Evolutionary conservation across 306 rosid species (phyloP).

Genomic region (Quillaja saponaria): DNA sequence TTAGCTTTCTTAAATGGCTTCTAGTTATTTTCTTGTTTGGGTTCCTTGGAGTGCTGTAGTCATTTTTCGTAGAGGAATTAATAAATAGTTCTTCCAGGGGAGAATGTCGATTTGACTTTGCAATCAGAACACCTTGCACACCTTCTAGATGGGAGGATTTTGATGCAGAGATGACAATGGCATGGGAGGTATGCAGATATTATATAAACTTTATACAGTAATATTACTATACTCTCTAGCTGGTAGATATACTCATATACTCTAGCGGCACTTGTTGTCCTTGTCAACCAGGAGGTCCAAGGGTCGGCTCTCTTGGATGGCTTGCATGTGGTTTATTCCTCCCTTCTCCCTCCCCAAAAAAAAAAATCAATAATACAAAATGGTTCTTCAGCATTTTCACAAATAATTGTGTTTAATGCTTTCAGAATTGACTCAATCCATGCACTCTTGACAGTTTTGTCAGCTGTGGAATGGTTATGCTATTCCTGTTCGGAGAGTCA

Average conservation of each 20-base stretch:
- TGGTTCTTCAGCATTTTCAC: conserved; percentile 15
- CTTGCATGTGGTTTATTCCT: conserved; percentile 16
- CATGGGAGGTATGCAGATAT: conserved; percentile 99
- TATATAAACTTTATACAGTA: too few relatives aligned
- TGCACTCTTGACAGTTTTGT: conserved; percentile 19
- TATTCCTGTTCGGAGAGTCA: conserved; percentile 17
- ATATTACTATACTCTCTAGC: conserved; percentile 15
- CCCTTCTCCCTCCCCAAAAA: too few relatives aligned
- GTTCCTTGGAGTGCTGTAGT: conserved; percentile 2
- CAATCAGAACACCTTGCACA: conserved; percentile 85
- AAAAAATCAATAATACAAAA: too few relatives aligned
- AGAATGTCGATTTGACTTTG: conserved; percentile 76
- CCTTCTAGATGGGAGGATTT: conserved; percentile 92
- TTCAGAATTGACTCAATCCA: conserved; percentile 21
- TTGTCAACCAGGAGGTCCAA: too few relatives aligned
- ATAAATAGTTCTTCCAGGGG: conserved; percentile 58
- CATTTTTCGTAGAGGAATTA: conserved; percentile 11
- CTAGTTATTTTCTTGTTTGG: conserved; percentile 23
- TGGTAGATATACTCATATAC: conserved; percentile 23
- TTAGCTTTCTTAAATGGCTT: conserved; percentile 30
- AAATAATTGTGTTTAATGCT: conserved; percentile 13
- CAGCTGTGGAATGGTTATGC: conserved; percentile 17
- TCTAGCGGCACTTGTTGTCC: too few relatives aligned
- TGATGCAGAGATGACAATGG: conserved; percentile 84
- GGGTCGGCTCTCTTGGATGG: neutral